Evolutionary conservation across 768 basidiomycete species (phyloP).

Genomic region (Boletus pseudopeckii): DNA sequence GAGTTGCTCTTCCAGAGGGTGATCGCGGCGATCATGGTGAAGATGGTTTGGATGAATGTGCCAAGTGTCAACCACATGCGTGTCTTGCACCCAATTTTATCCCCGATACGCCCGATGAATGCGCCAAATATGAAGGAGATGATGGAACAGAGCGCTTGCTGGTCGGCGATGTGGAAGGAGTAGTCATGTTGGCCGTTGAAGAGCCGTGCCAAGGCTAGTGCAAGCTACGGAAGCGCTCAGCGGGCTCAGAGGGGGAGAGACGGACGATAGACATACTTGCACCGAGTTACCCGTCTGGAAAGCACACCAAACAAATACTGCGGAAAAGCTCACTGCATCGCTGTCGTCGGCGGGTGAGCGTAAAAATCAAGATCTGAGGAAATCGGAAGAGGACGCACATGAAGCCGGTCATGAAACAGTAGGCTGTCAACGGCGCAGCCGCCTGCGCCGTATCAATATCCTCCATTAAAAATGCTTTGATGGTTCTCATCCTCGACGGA

Average conservation of each 20-base stretch:
- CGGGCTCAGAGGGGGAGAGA: neutral
- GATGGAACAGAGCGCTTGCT: conserved; percentile 79
- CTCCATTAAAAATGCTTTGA: conserved; percentile 16
- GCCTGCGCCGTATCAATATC: conserved; percentile 31
- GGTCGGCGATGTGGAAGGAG: conserved; percentile 76
- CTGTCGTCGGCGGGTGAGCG: conserved; percentile 32
- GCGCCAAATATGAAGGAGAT: conserved; percentile 74
- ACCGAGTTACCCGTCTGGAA: conserved; percentile 81
- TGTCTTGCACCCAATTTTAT: conserved; percentile 68
- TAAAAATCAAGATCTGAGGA: neutral
- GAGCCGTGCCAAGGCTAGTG: conserved; percentile 78
- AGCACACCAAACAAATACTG: conserved; percentile 81
- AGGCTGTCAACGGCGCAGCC: conserved; percentile 54
- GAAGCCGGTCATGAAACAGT: conserved; percentile 79
- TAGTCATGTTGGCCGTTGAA: conserved; percentile 54
- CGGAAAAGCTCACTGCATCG: conserved; percentile 71
- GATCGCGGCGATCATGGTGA: conserved; percentile 73
- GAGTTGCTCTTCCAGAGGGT: conserved; percentile 68
- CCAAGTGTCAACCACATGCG: conserved; percentile 72
- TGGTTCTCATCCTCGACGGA: neutral
- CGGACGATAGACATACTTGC: conserved; percentile 40
- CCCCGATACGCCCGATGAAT: conserved; percentile 81
- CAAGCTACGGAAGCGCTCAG: conserved; percentile 44
- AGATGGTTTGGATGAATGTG: conserved; percentile 69
- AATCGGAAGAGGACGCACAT: conserved; percentile 44